Evolutionary conservation across 139 green algal genomes (phyloP).

Genomic region (Yamagishiella unicocca): DNA sequence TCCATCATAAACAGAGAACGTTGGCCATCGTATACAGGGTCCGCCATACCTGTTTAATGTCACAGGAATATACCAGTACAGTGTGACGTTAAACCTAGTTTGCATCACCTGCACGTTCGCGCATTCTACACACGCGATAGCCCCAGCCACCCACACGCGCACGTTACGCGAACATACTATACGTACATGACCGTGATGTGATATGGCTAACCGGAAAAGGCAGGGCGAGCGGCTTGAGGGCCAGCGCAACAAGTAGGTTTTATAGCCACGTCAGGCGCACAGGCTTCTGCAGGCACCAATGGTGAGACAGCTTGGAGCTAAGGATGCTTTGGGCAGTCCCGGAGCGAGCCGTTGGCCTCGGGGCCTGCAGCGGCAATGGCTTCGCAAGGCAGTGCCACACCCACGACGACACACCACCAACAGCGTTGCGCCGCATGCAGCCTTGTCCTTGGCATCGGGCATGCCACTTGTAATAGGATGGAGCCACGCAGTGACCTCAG

Average conservation of each 20-base stretch:
- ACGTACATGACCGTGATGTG: no score
- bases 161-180: no score
- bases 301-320: background rate
- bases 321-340: background rate
- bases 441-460: background rate
- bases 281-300: background rate
- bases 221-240: no score
- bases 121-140: no score
- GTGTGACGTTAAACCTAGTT: no score
- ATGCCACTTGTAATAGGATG: slow-evolving; percentile 11
- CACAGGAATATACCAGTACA: no score
- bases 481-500: slow-evolving; percentile 17
- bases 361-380: background rate
- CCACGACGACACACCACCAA: slow-evolving; percentile 5
- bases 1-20: no score
- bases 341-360: background rate
- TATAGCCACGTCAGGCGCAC: background rate
- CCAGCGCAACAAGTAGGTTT: slow-evolving; percentile 34
- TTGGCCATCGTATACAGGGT: no score
- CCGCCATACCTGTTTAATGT: no score
- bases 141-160: no score
- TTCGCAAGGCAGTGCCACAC: background rate
- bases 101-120: no score
- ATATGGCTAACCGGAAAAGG: no score
- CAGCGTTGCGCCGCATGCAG: background rate